These are phyloP conservation scores for Geotrichum klebahnii DNA, from an alignment of 1,139 yeast genomes.

Conservation along the genomic window DNA sequence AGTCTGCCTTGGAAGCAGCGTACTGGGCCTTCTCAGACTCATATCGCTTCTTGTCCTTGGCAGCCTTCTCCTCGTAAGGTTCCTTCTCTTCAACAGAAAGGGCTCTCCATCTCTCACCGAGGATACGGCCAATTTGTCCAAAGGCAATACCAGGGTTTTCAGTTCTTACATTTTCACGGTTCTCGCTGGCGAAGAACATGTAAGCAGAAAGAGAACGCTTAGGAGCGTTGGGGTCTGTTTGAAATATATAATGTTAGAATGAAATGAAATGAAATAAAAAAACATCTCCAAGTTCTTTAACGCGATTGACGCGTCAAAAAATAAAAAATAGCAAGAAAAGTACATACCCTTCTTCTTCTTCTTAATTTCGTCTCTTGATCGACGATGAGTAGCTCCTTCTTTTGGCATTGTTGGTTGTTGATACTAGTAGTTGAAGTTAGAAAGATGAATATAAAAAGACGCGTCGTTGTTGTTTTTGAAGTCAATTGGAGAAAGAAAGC, in stretches of 20 bases:
- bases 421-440: neutral
- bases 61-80: conserved; percentile 91
- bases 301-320: neutral
- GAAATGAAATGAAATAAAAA: neutral
- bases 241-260: neutral
- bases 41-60: conserved; percentile 93
- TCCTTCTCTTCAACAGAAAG: conserved; percentile 71
- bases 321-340: neutral
- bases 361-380: conserved; percentile 28
- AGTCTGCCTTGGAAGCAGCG: conserved; percentile 33
- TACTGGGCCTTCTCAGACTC: conserved; percentile 94
- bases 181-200: conserved; percentile 97
- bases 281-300: neutral
- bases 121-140: conserved; percentile 52
- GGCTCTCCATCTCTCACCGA: conserved; percentile 97
- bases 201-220: conserved; percentile 96
- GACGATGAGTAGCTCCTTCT: conserved; percentile 29
- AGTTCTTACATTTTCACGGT: conserved; percentile 89
- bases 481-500: neutral
- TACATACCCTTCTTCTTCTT: conserved; percentile 36
- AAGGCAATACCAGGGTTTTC: conserved; percentile 93
- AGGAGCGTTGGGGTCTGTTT: conserved; percentile 91
- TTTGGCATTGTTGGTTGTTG: conserved; percentile 31
- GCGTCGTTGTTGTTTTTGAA: conserved; percentile 2
- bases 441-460: neutral